Percentiles rank a stretch among this genome's conserved stretches.
phyloP scores from a whole-genome alignment of 768 basidiomycete species.

The Leccinum obscurum region DNA sequence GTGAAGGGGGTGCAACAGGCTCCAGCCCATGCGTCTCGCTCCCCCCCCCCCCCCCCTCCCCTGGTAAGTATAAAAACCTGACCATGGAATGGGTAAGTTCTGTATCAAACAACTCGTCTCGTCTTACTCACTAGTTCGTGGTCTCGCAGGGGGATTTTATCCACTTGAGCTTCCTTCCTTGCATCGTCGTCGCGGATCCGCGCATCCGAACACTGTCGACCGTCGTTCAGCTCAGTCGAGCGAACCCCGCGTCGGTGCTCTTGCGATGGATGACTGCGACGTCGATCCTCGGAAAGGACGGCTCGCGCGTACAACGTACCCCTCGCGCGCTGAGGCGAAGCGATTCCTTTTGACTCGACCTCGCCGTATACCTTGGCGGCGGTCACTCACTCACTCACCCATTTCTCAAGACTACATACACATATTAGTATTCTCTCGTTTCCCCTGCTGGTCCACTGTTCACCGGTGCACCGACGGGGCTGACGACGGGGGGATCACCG shows the following conservation, averaged over 20 bases:
- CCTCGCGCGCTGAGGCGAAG: slow-evolving; percentile 11
- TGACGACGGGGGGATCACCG: not conserved
- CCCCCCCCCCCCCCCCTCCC: too few species aligned
- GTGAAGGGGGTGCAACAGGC: slow-evolving; percentile 11
- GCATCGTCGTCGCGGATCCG: slow-evolving; percentile 36
- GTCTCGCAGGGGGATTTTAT: slow-evolving; percentile 5
- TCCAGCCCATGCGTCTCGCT: not conserved
- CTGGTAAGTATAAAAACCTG: slow-evolving; percentile 18
- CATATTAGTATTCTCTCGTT: not conserved
- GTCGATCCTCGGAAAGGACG: slow-evolving; percentile 43
- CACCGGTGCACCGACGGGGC: not conserved
- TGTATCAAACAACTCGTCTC: slow-evolving; percentile 2
- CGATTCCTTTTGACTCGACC: not conserved
- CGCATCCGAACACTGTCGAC: slow-evolving; percentile 32
- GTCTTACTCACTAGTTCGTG: slow-evolving; percentile 5
- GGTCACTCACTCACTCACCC: not conserved
- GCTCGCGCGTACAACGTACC: slow-evolving; percentile 11
- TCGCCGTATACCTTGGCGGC: not conserved
- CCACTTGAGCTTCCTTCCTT: slow-evolving; percentile 23
- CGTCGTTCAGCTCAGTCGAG: slow-evolving; percentile 28
- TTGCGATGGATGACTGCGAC: slow-evolving; percentile 82
- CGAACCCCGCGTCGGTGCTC: slow-evolving; percentile 40
- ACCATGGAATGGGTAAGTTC: slow-evolving; percentile 12
- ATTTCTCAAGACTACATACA: not conserved
- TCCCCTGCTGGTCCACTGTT: not conserved